Conservation (phyloP, 2,329 filamentous ascomycete genomes). For the Trichoderma cornu-damae region DNA sequence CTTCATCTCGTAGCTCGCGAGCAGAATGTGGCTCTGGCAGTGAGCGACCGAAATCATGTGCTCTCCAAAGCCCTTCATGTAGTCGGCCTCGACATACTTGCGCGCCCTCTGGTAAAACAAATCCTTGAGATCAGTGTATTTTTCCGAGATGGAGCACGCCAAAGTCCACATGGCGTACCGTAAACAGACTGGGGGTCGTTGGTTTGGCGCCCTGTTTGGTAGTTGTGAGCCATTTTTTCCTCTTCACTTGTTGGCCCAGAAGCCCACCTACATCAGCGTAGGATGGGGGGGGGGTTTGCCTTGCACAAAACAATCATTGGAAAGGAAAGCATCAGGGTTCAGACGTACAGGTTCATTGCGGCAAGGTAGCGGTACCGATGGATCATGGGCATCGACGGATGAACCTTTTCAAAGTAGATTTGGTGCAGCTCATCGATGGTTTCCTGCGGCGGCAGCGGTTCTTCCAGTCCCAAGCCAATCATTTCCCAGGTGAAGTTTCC, state of each 20-base stretch:
- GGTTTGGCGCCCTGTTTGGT: constrained; percentile 59
- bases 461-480: constrained; percentile 55
- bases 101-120: constrained; percentile 85
- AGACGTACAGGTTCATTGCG: constrained; percentile 70
- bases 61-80: constrained; percentile 89
- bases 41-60: constrained; percentile 80
- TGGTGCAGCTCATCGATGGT: constrained; percentile 81
- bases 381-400: constrained; percentile 81
- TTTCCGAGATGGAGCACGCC: constrained; percentile 79
- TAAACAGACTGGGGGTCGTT: constrained; percentile 79
- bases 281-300: not conserved
- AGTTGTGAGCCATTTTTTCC: constrained; percentile 1
- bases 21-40: constrained; percentile 76
- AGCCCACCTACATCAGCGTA: not conserved
- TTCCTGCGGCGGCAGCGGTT: constrained; percentile 54
- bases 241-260: not conserved
- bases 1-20: constrained; percentile 87
- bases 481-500: constrained; percentile 74
- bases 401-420: constrained; percentile 86
- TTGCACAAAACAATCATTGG: not conserved
- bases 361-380: constrained; percentile 83
- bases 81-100: constrained; percentile 85
- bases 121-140: constrained; percentile 72
- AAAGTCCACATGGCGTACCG: constrained; percentile 96
- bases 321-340: not conserved